Percentiles rank a stretch among this genome's conserved stretches.
phyloP scores from a whole-genome alignment of 805 yeast species.

The Lipomyces sp. region DNA sequence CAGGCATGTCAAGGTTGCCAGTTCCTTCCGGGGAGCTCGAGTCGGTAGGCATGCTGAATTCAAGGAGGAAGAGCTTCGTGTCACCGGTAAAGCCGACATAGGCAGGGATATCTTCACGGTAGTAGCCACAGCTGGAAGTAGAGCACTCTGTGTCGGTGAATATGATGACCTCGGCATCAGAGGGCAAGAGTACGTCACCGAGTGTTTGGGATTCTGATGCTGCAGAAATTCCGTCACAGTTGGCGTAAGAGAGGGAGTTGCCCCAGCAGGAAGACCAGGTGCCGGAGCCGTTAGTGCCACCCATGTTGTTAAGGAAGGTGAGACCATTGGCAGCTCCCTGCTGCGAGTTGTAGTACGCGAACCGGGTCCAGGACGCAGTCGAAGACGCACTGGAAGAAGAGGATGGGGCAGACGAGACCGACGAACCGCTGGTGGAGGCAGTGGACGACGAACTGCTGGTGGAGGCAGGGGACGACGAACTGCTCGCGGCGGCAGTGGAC shows the following conservation, averaged over 20 bases:
- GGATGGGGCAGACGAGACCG: constrained; percentile 37
- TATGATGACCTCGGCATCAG: constrained; percentile 80
- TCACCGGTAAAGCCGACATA: constrained; percentile 91
- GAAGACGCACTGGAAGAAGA: constrained; percentile 41
- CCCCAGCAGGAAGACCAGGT: constrained; percentile 86
- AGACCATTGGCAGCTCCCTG: constrained; percentile 74
- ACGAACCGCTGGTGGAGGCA: constrained; percentile 33
- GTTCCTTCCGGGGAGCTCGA: constrained; percentile 50
- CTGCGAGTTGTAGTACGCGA: constrained; percentile 61
- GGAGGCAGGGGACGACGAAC: too few relatives aligned
- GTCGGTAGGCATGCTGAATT: constrained; percentile 89
- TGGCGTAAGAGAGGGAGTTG: constrained; percentile 86
- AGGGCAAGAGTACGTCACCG: constrained; percentile 66
- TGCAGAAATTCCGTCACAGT: constrained; percentile 74
- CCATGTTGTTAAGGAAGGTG: constrained; percentile 83
- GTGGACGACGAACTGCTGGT: constrained; percentile 28
- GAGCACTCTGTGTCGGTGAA: constrained; percentile 61
- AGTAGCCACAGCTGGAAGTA: constrained; percentile 74
- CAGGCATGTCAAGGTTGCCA: constrained; percentile 92
- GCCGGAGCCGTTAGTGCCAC: constrained; percentile 87
- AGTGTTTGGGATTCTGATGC: constrained; percentile 72
- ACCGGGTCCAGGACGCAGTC: constrained; percentile 48
- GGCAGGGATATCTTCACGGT: constrained; percentile 85
- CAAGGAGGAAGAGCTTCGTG: constrained; percentile 85
- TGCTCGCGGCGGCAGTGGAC: constrained; percentile 19